Conservation (phyloP, 805 yeast genomes). For the Nakazawaea peltata region DNA sequence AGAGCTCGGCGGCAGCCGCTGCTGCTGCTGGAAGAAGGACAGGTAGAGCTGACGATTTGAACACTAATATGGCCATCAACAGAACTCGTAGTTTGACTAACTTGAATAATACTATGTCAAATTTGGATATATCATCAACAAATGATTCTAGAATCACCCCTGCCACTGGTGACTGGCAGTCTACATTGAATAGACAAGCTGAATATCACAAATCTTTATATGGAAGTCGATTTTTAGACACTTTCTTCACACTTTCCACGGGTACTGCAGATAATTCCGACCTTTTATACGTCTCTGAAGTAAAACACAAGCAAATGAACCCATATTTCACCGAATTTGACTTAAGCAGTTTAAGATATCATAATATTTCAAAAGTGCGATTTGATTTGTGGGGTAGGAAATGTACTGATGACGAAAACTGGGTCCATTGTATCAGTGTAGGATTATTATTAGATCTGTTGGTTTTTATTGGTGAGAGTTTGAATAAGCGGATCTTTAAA, state of each 20-base stretch:
- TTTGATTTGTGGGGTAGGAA: slow-evolving; percentile 16
- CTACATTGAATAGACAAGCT: no score
- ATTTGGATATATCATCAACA: no score
- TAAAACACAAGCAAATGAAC: slow-evolving; percentile 18
- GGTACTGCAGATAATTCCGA: slow-evolving; percentile 14
- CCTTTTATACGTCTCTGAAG: slow-evolving; percentile 30
- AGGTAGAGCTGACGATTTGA: no score
- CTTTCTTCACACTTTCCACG: slow-evolving; percentile 27
- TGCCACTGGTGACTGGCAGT: no score
- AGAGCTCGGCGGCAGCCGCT: no score
- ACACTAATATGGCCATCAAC: no score
- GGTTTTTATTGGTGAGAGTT: slow-evolving; percentile 22
- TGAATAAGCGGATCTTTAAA: slow-evolving; percentile 9
- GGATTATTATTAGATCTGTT: slow-evolving; percentile 22
- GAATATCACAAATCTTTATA: no score
- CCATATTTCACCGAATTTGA: slow-evolving; percentile 22
- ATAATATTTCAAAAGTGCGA: slow-evolving; percentile 9
- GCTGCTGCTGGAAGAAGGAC: no score
- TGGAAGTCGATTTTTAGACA: slow-evolving; percentile 20
- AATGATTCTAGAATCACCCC: no score
- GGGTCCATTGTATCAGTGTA: slow-evolving; percentile 18
- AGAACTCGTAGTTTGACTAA: no score
- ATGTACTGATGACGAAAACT: slow-evolving; percentile 7
- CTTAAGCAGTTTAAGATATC: slow-evolving; percentile 9
- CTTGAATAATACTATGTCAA: no score